These are phyloP conservation scores for Kazachstania sp. DNA, from an alignment of 1,139 yeast genomes.

Conservation along the genomic window DNA sequence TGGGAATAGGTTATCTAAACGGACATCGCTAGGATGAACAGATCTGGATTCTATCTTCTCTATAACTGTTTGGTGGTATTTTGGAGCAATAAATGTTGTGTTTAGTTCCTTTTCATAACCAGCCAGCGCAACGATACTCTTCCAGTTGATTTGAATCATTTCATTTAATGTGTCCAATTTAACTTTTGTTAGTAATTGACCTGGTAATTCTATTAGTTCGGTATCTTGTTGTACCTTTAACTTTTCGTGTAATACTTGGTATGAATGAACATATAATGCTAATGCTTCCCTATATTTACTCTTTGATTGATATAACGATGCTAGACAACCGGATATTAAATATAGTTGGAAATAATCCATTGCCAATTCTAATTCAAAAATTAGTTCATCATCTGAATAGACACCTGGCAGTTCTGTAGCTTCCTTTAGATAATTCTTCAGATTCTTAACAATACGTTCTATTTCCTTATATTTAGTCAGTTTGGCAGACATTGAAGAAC, in stretches of 20 bases:
- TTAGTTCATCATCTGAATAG: slow-evolving; percentile 67
- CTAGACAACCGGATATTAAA: slow-evolving; percentile 22
- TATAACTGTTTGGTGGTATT: slow-evolving; percentile 31
- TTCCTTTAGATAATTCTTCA: slow-evolving; percentile 36
- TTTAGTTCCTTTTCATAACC: slow-evolving; percentile 23
- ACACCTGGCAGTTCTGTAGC: slow-evolving; percentile 84
- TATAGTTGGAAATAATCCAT: slow-evolving; percentile 18
- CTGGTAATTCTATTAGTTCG: slow-evolving; percentile 16
- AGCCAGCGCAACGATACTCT: slow-evolving; percentile 26
- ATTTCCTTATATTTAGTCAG: slow-evolving; percentile 31
- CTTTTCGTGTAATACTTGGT: slow-evolving; percentile 13
- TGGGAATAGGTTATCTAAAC: slow-evolving; percentile 42
- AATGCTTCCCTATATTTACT: slow-evolving; percentile 26
- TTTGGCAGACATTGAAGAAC: slow-evolving; percentile 38
- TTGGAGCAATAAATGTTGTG: not conserved
- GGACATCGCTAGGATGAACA: slow-evolving; percentile 31
- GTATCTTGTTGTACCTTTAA: slow-evolving; percentile 7
- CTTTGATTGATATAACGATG: slow-evolving; percentile 23
- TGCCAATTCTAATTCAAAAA: slow-evolving; percentile 40
- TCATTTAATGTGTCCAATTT: slow-evolving; percentile 13
- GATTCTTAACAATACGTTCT: slow-evolving; percentile 25
- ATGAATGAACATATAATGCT: slow-evolving; percentile 24
- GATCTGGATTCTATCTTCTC: slow-evolving; percentile 45
- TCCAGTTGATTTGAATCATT: slow-evolving; percentile 17
- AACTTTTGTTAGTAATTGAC: slow-evolving; percentile 12